These are phyloP conservation scores for Exophiala alcalophila DNA, from an alignment of 2,329 filamentous ascomycete genomes.

Conservation along the genomic window DNA sequence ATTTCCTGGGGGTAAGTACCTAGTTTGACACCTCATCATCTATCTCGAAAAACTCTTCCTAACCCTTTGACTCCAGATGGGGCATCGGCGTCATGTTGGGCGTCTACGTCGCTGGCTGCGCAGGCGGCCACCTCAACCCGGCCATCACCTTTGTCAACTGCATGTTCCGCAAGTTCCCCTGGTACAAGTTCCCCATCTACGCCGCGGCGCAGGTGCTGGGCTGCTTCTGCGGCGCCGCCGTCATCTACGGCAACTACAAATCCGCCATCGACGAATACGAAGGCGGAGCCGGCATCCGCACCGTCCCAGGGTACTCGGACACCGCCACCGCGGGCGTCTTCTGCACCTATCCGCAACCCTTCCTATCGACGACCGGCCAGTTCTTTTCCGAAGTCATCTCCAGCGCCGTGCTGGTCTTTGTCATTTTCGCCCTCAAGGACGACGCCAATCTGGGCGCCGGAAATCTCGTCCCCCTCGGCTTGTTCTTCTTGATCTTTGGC, in stretches of 20 bases:
- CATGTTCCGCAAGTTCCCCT: constrained; percentile 57
- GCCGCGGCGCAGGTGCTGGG: constrained; percentile 60
- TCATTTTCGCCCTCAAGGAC: constrained; percentile 61
- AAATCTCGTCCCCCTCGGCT: constrained; percentile 52
- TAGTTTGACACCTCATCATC: constrained; percentile 12
- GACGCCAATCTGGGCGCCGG: constrained; percentile 54
- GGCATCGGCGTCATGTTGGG: constrained; percentile 62
- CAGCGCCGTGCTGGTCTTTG: constrained; percentile 60
- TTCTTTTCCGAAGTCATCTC: constrained; percentile 66
- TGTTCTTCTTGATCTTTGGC: constrained; percentile 68
- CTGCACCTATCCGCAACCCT: constrained; percentile 63
- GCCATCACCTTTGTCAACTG: constrained; percentile 65
- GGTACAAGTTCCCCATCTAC: constrained; percentile 63
- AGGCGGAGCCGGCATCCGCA: constrained; percentile 55
- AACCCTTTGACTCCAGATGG: too few species aligned
- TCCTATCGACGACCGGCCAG: constrained; percentile 59
- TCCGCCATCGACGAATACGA: constrained; percentile 60
- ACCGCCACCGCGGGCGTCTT: constrained; percentile 63
- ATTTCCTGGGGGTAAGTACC: constrained; percentile 40
- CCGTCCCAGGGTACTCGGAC: constrained; percentile 52
- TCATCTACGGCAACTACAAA: constrained; percentile 57
- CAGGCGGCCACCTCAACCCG: constrained; percentile 60
- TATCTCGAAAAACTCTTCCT: background rate
- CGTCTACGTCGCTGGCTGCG: constrained; percentile 56
- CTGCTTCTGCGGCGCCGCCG: constrained; percentile 55